Base-by-base conservation (phyloP, 305 asterid species). In the Fraxinus albicans region DNA sequence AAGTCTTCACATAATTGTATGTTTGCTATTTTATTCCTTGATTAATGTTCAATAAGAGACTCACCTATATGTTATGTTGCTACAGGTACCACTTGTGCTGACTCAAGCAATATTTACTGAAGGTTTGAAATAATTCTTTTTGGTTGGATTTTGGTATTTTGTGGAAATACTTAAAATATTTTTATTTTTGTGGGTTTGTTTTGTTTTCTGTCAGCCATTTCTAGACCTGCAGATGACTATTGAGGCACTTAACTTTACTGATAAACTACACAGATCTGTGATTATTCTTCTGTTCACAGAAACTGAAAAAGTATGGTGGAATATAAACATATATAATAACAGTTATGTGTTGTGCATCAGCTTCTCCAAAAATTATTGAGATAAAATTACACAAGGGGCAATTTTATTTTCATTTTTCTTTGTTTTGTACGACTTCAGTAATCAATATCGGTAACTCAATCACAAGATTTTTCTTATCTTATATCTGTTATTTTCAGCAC, bases 221-320 rank as follows among this genome's bases (percentile, higher is more conserved):
- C 19, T 15, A 78, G 27, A 29, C 5, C 36, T 8, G 50, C 47
- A 25, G 81, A 78, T 25, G 53, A 77, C 19, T 35, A 80, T 44
- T 79, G 79, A 55, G 34, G 15, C n/a, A 29, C 38, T 29, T 69
- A 19, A 10, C 19, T 29, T 38, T 25, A 38, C 36, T 29, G 74
- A 29, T 69, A 34, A 60, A 73, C 83, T 80, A 74, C 76, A n/a
- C 76, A 82, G 84, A 85, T 83, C 84, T 82, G 82, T 69, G 82
- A 79, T 69, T 82, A 79, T 85, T 85, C 86, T 82, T 72, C 78
- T 60, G 79, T 69, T 29, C 38, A 25, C 33, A 63, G 27, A 23
- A 53, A 47, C 58, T 47, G 58, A 47, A 47, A 47, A 47, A 13
- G 58, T 13, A 47, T 3, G 58, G 58, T 47, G 6, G 58, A 47